A percentile compares a stretch with the other conserved stretches of the same genome.
phyloP scores from a whole-genome alignment of 352 stramenopile species.

The Globisporangium spinosum region DNA sequence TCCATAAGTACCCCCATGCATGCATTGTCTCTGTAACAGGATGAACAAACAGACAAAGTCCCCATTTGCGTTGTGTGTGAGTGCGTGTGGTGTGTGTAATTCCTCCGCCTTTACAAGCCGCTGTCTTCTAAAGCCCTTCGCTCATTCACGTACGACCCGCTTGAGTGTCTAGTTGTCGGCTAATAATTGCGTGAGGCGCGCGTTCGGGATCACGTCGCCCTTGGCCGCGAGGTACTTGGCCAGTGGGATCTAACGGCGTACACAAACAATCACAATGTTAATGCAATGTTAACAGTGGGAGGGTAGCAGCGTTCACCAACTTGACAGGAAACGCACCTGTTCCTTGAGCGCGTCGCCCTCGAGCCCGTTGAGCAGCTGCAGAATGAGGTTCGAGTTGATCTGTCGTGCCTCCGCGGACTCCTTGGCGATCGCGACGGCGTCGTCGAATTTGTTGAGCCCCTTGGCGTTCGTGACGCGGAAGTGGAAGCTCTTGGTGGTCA shows the following conservation, averaged over 20 bases:
- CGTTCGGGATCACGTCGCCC: conserved; percentile 72
- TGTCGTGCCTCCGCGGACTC: conserved; percentile 54
- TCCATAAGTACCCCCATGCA: not conserved
- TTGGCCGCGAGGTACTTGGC: conserved; percentile 80
- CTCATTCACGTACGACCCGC: not conserved
- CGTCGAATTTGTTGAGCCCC: conserved; percentile 50
- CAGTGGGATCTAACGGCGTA: conserved; percentile 45
- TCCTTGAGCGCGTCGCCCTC: conserved; percentile 58
- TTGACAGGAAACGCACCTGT: conserved; percentile 27
- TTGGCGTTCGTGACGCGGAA: conserved; percentile 72
- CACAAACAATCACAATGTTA: conserved; percentile 11
- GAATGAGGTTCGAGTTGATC: conserved; percentile 80
- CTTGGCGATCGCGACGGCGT: conserved; percentile 60
- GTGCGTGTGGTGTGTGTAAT: not conserved
- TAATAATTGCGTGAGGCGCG: conserved; percentile 52
- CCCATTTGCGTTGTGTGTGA: not conserved
- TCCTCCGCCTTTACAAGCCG: not conserved
- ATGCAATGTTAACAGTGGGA: not conserved
- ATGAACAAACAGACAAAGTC: not conserved
- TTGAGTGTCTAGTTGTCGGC: conserved; percentile 27
- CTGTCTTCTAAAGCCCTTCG: not conserved
- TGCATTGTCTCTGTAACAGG: not conserved
- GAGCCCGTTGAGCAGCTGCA: conserved; percentile 59
- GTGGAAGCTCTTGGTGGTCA: conserved; percentile 71
- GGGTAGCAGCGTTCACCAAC: not conserved